phyloP scores from a whole-genome alignment of 2,329 filamentous ascomycete species.

The Plenodomus tracheiphilus region DNA sequence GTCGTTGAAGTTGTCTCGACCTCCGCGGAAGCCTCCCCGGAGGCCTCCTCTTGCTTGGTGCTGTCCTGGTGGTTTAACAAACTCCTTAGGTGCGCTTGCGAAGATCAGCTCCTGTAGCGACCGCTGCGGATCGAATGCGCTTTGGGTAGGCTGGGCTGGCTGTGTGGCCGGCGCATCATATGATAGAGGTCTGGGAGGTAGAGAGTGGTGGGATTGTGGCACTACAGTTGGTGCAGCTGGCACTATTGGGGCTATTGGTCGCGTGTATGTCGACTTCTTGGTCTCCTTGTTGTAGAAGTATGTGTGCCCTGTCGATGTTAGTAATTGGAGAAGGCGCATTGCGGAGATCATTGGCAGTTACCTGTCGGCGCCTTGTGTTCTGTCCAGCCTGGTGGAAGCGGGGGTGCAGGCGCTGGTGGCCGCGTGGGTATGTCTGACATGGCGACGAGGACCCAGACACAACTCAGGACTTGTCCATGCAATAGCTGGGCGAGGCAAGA shows the following conservation, averaged over 20 bases:
- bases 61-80: conserved; percentile 16
- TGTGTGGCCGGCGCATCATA: conserved; percentile 14
- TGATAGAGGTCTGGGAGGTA: conserved; percentile 7
- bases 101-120: conserved; percentile 57
- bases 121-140: conserved; percentile 37
- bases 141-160: conserved; percentile 50
- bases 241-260: conserved; percentile 54
- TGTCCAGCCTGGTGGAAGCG: conserved; percentile 83
- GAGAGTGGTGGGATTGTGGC: conserved; percentile 7
- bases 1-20: conserved; percentile 60
- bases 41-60: conserved; percentile 41
- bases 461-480: background rate
- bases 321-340: conserved; percentile 20
- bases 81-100: conserved; percentile 27
- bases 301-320: conserved; percentile 63
- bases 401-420: conserved; percentile 48
- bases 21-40: conserved; percentile 44
- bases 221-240: conserved; percentile 2
- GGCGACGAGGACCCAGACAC: background rate
- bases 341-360: conserved; percentile 33
- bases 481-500: conserved; percentile 1
- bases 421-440: conserved; percentile 38
- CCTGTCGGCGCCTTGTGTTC: conserved; percentile 85
- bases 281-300: conserved; percentile 87
- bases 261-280: conserved; percentile 84